A percentile compares a stretch with the other conserved stretches of the same genome.
Evolutionary conservation across 2,329 filamentous ascomycete species (phyloP).

Genomic region (Fusarium sterilihyphosum): DNA sequence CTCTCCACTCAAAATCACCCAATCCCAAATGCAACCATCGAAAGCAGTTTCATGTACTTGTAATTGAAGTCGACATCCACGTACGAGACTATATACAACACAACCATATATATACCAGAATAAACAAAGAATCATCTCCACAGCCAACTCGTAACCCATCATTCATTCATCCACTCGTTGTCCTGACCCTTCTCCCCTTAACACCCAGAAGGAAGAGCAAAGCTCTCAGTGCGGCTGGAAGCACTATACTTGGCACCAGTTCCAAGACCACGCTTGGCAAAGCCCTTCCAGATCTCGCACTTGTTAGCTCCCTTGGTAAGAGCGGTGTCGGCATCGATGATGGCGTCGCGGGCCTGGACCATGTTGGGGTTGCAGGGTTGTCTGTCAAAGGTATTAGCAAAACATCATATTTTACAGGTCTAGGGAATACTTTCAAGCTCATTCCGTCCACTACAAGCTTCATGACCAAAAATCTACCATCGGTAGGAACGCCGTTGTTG

Average conservation of each 20-base stretch:
- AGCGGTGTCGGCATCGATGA: conserved; percentile 63
- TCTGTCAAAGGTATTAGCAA: background rate
- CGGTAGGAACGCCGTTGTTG: conserved; percentile 57
- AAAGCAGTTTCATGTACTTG: background rate
- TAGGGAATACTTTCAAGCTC: conserved; percentile 49
- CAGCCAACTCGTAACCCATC: background rate
- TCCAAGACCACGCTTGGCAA: conserved; percentile 67
- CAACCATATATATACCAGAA: background rate
- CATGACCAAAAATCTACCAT: conserved; percentile 49
- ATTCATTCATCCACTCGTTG: background rate
- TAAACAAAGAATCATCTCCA: background rate
- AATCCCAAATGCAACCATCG: no score
- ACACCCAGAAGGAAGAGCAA: conserved; percentile 40
- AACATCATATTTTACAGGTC: fast-evolving
- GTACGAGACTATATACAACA: conserved; percentile 1
- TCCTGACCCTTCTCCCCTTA: background rate
- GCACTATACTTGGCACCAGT: conserved; percentile 46
- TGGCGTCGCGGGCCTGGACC: conserved; percentile 62
- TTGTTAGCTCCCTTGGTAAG: conserved; percentile 61
- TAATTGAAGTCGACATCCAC: background rate
- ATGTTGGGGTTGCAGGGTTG: conserved; percentile 67
- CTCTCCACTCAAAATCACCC: no score
- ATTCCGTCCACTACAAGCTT: conserved; percentile 64
- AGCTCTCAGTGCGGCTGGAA: conserved; percentile 47
- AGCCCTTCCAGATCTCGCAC: conserved; percentile 64